Base-by-base conservation (phyloP, 805 yeast species). In the Kazachstania africana region DNA sequence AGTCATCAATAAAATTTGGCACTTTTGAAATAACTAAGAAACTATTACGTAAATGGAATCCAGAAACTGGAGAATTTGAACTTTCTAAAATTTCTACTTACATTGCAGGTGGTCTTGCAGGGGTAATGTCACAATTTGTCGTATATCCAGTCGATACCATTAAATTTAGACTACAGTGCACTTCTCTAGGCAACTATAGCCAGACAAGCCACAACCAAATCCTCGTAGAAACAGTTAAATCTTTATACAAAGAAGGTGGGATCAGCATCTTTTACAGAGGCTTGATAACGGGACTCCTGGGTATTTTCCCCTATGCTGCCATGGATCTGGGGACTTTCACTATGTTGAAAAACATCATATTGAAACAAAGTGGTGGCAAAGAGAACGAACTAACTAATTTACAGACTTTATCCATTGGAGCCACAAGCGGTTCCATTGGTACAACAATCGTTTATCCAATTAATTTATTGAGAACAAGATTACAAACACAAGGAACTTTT, bases 291-390 rank as follows among this genome's bases (percentile, higher is more conserved):
- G 98, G 98, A n/a, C 72, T 87, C 4, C 71, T 87, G 36, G 98
- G 98, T 29, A 88, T 91, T 43, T 91, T 91, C 61, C 98, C 98
- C 0, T 91, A 87, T 53, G 96, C 97, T 1, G 98, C 98, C 0
- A 63, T 91, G 19, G 98, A 91, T 55, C 62, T 91, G 32, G 98
- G 98, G 23, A 85, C 96, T 0, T 91, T 91, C 53, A 68, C 88
- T 8, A 78, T 87, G 1, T 68, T 91, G 43, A 88, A 88, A 53
- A 72, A 74, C 42, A 78, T 82, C 68, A 78, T 80, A 44, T 66
- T 78, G 13, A 59, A 66, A 28, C 65, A 73, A 38, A 75, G 78
- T 51, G 82, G 95, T 8, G 60, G 53, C 26, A 55, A 54, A 34
- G 81, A 84, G 15, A 80, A 87, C 12, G 68, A 66, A 27, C 48